phyloP scores from a whole-genome alignment of 768 basidiomycete species.

The Porphyrellus cyaneotinctus region DNA sequence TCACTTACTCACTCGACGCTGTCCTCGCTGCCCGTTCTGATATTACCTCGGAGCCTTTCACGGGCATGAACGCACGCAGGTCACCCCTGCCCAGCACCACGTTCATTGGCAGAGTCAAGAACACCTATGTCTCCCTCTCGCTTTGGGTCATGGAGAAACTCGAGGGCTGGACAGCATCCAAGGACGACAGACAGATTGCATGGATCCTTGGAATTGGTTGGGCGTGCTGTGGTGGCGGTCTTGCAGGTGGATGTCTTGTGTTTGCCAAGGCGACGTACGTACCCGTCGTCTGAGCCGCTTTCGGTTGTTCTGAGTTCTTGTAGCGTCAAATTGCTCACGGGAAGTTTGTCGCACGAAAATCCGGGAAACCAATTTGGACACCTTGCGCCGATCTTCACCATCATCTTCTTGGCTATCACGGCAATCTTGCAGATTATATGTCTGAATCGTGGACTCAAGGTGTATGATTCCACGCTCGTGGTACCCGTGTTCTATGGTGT shows the following conservation, averaged over 20 bases:
- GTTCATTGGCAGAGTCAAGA: conserved; percentile 33
- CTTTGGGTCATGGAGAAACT: conserved; percentile 55
- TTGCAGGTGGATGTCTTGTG: conserved; percentile 86
- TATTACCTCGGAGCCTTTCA: conserved; percentile 54
- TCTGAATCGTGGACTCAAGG: conserved; percentile 83
- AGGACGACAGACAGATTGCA: conserved; percentile 79
- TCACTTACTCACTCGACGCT: conserved; percentile 67
- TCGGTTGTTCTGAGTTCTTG: conserved; percentile 7
- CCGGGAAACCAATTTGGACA: conserved; percentile 87
- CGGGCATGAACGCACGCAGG: conserved; percentile 35
- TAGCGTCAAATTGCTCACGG: conserved; percentile 79
- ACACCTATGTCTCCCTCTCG: conserved; percentile 46
- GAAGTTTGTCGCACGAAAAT: conserved; percentile 73
- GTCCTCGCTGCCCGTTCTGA: conserved; percentile 70
- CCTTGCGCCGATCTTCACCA: conserved; percentile 72
- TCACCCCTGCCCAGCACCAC: conserved; percentile 16
- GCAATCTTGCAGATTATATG: conserved; percentile 90
- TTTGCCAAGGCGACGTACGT: conserved; percentile 55
- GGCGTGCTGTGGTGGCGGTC: conserved; percentile 88
- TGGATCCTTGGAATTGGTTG: conserved; percentile 93
- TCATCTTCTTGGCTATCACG: conserved; percentile 56
- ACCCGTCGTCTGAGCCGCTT: neutral
- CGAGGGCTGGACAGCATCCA: conserved; percentile 71
- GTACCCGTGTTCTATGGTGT: conserved; percentile 95
- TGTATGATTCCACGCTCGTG: conserved; percentile 87